Evolutionary conservation across 306 rosid species (phyloP).

Genomic region (Begonia masoniana): DNA sequence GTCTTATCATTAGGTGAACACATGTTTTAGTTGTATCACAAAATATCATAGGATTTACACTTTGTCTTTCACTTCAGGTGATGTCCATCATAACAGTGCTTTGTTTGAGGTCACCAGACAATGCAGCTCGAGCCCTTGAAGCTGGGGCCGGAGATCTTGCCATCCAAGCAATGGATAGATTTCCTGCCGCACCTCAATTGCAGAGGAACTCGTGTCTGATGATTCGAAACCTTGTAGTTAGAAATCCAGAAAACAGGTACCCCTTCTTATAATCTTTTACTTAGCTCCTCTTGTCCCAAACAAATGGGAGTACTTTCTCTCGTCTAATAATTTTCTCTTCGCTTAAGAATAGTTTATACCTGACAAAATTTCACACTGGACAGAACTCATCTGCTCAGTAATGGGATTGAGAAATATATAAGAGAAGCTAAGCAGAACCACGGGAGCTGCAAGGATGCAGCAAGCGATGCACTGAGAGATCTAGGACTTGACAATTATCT

Average conservation of each 20-base stretch:
- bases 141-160: conserved; percentile 95
- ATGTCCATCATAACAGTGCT: conserved; percentile 66
- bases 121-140: conserved; percentile 80
- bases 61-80: conserved; percentile 27
- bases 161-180: conserved; percentile 75
- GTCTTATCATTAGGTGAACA: no score
- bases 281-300: no score
- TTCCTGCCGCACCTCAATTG: conserved; percentile 70
- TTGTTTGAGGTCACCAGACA: conserved; percentile 72
- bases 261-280: neutral
- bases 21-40: no score
- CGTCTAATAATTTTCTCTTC: no score
- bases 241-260: conserved; percentile 81
- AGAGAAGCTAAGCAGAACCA: conserved; percentile 75
- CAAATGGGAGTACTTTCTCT: no score
- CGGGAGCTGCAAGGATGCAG: conserved; percentile 67
- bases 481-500: conserved; percentile 68
- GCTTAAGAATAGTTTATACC: neutral
- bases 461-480: conserved; percentile 84
- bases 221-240: conserved; percentile 79
- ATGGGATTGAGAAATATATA: conserved; percentile 62
- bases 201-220: conserved; percentile 75
- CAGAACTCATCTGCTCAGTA: conserved; percentile 61
- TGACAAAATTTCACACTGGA: conserved; percentile 8
- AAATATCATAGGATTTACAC: no score